A percentile compares a stretch with the other conserved stretches of the same genome.
Evolutionary conservation across 139 green algal genomes (phyloP).

Genomic region (Tetraselmis chui): DNA sequence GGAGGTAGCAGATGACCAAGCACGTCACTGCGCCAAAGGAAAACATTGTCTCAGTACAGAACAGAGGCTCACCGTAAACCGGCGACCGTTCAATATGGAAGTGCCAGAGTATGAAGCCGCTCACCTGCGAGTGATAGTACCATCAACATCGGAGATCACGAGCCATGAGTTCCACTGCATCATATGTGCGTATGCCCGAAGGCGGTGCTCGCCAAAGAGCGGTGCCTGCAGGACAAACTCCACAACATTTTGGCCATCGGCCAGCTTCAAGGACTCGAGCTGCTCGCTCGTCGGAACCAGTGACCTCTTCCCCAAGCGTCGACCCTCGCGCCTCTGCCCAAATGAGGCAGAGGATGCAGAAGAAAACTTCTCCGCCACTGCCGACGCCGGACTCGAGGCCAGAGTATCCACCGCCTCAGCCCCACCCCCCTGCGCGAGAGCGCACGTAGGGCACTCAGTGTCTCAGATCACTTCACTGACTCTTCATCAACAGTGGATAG

Average conservation of each 20-base stretch:
- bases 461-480: no score
- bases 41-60: no score
- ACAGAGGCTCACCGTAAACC: no score
- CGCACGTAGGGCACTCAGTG: no score
- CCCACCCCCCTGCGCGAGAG: no score
- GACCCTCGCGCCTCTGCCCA: background rate
- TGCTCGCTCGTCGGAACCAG: conserved; percentile 44
- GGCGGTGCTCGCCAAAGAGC: conserved; percentile 8
- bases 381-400: no score
- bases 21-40: conserved; percentile 66
- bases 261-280: conserved; percentile 57
- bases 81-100: no score
- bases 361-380: no score
- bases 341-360: no score
- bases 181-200: conserved; percentile 74
- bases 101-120: no score
- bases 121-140: conserved; percentile 89
- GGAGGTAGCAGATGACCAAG: conserved; percentile 84
- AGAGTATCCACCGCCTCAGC: background rate
- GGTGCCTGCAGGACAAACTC: background rate
- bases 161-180: conserved; percentile 62
- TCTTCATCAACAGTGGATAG: no score
- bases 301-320: background rate
- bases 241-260: conserved; percentile 61
- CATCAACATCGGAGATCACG: conserved; percentile 83